These are phyloP conservation scores for Aspergillus hiratsukae DNA, from an alignment of 2,329 filamentous ascomycete species.

Conservation along the genomic window DNA sequence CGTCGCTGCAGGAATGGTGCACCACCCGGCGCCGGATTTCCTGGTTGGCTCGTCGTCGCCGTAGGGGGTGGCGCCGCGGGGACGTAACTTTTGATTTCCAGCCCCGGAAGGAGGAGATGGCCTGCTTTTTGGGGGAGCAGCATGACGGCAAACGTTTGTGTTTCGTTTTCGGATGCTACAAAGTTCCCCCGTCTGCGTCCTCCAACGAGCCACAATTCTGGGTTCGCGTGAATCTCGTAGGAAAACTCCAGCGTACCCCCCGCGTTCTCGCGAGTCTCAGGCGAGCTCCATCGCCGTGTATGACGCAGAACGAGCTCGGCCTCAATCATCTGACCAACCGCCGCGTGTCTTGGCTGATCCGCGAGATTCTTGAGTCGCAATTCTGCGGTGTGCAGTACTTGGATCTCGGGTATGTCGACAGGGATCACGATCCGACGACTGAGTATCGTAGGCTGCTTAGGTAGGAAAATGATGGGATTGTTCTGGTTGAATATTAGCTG, in stretches of 20 bases:
- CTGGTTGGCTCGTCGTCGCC: slow-evolving; percentile 8
- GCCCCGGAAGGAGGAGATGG: slow-evolving; percentile 67
- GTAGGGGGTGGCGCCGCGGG: slow-evolving; percentile 21
- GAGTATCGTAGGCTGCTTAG: slow-evolving; percentile 32
- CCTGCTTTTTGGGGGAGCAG: slow-evolving; percentile 78
- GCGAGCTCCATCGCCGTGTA: slow-evolving; percentile 51
- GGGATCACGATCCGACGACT: slow-evolving; percentile 73
- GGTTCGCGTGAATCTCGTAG: slow-evolving; percentile 72
- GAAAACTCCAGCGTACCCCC: slow-evolving; percentile 64
- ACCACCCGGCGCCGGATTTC: slow-evolving; percentile 7
- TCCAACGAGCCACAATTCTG: slow-evolving; percentile 79
- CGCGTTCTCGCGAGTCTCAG: slow-evolving; percentile 26
- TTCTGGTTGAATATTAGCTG: slow-evolving; percentile 23
- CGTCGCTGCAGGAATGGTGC: slow-evolving; percentile 24
- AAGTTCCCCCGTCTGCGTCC: slow-evolving; percentile 78
- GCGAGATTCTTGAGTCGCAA: slow-evolving; percentile 29
- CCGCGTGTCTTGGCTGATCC: slow-evolving; percentile 31
- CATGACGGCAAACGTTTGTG: slow-evolving; percentile 59
- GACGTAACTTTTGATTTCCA: slow-evolving; percentile 69
- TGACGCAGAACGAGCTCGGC: slow-evolving; percentile 49
- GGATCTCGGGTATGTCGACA: slow-evolving; percentile 79
- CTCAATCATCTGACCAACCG: slow-evolving; percentile 46
- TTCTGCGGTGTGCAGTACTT: slow-evolving; percentile 72
- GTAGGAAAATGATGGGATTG: slow-evolving; percentile 29
- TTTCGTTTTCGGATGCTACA: slow-evolving; percentile 44